phyloP scores from a whole-genome alignment of 2,329 filamentous ascomycete species.

The Zymoseptoria passerinii region DNA sequence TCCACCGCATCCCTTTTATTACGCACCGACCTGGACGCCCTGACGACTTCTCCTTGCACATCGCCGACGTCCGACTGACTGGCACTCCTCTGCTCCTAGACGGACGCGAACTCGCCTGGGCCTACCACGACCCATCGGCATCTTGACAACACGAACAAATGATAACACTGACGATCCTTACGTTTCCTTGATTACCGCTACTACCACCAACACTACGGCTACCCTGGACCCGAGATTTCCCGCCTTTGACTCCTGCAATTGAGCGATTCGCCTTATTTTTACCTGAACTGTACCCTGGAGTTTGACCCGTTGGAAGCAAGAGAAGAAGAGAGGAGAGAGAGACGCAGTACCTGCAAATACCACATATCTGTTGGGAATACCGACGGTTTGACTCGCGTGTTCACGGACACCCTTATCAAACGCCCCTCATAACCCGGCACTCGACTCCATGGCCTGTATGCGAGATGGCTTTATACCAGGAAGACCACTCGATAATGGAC shows the following conservation, averaged over 20 bases:
- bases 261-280: conserved; percentile 19
- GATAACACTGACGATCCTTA: conserved; percentile 22
- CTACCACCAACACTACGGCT: conserved; percentile 3
- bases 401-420: conserved; percentile 8
- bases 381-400: conserved; percentile 1
- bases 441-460: conserved; percentile 67
- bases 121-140: conserved; percentile 5
- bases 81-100: conserved; percentile 17
- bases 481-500: conserved; percentile 68
- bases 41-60: conserved; percentile 9
- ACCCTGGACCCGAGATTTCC: background rate
- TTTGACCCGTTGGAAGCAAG: conserved; percentile 1
- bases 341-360: background rate
- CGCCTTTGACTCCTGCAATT: conserved; percentile 5
- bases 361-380: background rate
- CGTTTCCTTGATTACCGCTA: conserved; percentile 24
- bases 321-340: conserved; percentile 3
- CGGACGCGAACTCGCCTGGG: conserved; percentile 12
- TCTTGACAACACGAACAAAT: conserved; percentile 18
- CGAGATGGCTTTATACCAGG: conserved; percentile 71
- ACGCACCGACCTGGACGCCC: conserved; percentile 6
- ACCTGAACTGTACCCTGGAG: conserved; percentile 14
- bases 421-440: conserved; percentile 5
- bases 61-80: background rate
- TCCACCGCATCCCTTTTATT: conserved; percentile 15